Base-by-base conservation (phyloP, 495 filamentous ascomycete species). In the Evansstolkia leycettana region DNA sequence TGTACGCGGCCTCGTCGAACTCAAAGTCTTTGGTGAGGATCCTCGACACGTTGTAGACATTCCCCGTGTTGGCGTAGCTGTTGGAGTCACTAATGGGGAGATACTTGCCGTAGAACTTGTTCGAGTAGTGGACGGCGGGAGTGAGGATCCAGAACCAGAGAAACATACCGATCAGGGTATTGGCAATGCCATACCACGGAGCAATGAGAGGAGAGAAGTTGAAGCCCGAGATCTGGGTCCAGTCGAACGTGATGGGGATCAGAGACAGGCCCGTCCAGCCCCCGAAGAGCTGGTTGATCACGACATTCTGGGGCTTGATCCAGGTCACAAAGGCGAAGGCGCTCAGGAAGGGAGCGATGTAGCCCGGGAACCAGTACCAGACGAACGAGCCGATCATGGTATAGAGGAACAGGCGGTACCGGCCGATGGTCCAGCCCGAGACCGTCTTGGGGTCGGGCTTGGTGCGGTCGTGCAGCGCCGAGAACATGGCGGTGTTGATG, bases 301-400 rank as follows among this genome's bases (percentile, higher is more conserved):
- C 66, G 0, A 74, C 65, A 39, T 73, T 83, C 17, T 75, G 34
- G 52, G 87, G 86, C 2, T 79, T 80, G 43, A 94, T 85, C 87
- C 87, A 94, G 15, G 84, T 92, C 32, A 94, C 61, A 30, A 92
- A 82, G 49, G 70, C 90, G 62, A 94, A 94, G 41, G 87, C 86
- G 55, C 84, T 90, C 42, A 94, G 69, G 2, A 80, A 84, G 2
- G 84, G 85, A 55, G 92, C 75, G 31, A 94, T 58, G 10, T 94
- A 74, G 0, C 87, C 87, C 1, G 87, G 87, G 0, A 85, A 57
- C 46, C 92, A 92, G 53, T 94, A 94, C 88, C 93, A 67, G 26
- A 42, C 40, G 26, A 80, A 79, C 2, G 75, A 72, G 2, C 59
- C 65, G 7, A 70, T 34, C 58, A 82, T 86, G 23, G 85, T 70